Percentiles rank a stretch among this genome's conserved stretches.
Conservation (phyloP, 164 flowering plant genomes). For the Stephania yunnanensis region DNA sequence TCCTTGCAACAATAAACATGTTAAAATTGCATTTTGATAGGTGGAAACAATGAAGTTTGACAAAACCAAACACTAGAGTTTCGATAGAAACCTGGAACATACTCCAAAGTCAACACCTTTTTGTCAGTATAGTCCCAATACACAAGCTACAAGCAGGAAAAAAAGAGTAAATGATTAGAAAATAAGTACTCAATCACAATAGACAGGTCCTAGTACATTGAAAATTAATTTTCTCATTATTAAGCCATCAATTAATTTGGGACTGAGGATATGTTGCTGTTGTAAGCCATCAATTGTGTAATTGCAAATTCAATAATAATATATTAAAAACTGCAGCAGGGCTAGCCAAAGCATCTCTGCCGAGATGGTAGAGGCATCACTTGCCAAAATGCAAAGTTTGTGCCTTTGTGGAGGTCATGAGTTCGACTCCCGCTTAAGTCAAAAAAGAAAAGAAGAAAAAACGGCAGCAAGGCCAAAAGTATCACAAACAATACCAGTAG, state of each 20-base stretch:
- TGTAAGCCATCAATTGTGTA: not conserved
- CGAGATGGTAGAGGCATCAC: too few species aligned
- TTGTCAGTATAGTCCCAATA: conserved; percentile 87
- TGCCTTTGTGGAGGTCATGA: too few species aligned
- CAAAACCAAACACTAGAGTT: conserved; percentile 4
- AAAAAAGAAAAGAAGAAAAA: too few species aligned
- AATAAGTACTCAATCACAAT: conserved; percentile 1
- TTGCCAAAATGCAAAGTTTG: too few species aligned
- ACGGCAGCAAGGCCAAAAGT: too few species aligned
- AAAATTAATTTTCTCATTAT: not conserved
- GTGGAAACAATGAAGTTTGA: not conserved
- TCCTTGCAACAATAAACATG: conserved; percentile 4
- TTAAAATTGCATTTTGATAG: not conserved
- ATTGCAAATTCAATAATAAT: not conserved
- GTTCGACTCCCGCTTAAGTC: too few species aligned
- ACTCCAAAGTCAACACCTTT: conserved; percentile 91
- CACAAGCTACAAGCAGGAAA: conserved; percentile 40
- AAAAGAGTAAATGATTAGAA: conserved; percentile 2
- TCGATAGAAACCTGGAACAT: conserved; percentile 71
- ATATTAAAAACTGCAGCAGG: too few species aligned
- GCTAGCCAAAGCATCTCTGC: too few species aligned
- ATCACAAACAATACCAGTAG: too few species aligned
- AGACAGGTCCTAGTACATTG: not conserved
- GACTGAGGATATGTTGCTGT: too few species aligned
- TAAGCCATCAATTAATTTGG: too few species aligned